These are phyloP conservation scores for Russula abietina DNA, from an alignment of 768 basidiomycete genomes.

Conservation along the genomic window DNA sequence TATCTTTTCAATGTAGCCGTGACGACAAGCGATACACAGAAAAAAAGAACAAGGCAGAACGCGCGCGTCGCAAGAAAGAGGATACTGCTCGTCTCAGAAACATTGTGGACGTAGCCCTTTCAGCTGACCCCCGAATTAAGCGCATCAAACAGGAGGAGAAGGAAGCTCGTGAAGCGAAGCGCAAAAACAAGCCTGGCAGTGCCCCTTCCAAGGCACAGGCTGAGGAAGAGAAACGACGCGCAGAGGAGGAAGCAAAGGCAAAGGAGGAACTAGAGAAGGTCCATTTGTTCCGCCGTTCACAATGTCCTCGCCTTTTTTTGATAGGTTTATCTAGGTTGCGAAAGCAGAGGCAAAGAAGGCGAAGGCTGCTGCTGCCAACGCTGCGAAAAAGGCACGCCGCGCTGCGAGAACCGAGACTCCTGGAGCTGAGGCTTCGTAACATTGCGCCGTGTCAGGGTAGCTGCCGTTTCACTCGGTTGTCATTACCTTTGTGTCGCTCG, in stretches of 20 bases:
- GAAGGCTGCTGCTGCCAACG: constrained; percentile 80
- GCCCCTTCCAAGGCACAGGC: constrained; percentile 46
- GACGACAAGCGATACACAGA: constrained; percentile 99
- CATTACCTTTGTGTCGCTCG: neutral
- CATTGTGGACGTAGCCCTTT: constrained; percentile 80
- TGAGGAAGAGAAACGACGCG: constrained; percentile 55
- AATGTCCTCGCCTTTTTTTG: neutral
- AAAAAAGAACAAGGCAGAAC: constrained; percentile 99
- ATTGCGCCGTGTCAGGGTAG: neutral
- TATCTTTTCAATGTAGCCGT: constrained; percentile 46
- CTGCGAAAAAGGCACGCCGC: constrained; percentile 84
- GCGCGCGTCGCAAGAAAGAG: constrained; percentile 93
- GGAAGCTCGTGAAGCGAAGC: constrained; percentile 88
- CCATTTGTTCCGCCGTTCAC: constrained; percentile 14
- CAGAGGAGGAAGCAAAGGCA: constrained; percentile 63
- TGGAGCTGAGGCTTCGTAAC: constrained; percentile 25
- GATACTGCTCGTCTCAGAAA: constrained; percentile 85
- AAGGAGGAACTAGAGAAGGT: constrained; percentile 87
- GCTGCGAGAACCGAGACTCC: constrained; percentile 48
- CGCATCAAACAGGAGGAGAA: constrained; percentile 96
- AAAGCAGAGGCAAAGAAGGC: constrained; percentile 78
- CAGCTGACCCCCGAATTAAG: constrained; percentile 90
- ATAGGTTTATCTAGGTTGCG: constrained; percentile 36
- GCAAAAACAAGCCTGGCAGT: constrained; percentile 49
- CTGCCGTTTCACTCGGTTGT: constrained; percentile 1